Conservation (phyloP, 805 yeast genomes). For the Candida koratica region DNA sequence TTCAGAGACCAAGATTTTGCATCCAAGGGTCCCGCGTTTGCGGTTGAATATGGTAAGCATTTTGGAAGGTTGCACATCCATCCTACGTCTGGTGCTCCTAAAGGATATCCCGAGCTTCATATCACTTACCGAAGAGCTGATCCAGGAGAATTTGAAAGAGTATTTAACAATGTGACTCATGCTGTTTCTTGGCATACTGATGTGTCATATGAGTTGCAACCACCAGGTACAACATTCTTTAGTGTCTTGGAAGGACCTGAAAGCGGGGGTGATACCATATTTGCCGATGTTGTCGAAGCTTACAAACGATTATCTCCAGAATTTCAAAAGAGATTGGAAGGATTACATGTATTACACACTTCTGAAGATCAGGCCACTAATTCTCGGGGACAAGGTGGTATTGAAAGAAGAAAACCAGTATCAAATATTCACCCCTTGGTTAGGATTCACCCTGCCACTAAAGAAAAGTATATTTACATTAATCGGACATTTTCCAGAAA, state of each 20-base stretch:
- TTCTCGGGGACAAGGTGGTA: constrained; percentile 53
- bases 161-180: constrained; percentile 32
- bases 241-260: constrained; percentile 55
- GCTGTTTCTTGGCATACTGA: constrained; percentile 66
- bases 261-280: constrained; percentile 76
- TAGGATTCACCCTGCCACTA: constrained; percentile 69
- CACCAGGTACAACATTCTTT: constrained; percentile 69
- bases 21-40: constrained; percentile 44
- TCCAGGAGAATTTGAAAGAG: constrained; percentile 33
- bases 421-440: constrained; percentile 66
- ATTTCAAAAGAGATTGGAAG: constrained; percentile 54
- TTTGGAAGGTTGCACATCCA: constrained; percentile 73
- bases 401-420: constrained; percentile 66
- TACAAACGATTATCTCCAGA: constrained; percentile 67
- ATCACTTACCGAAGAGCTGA: constrained; percentile 52
- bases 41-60: constrained; percentile 53
- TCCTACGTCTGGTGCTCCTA: constrained; percentile 71
- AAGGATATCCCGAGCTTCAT: constrained; percentile 60
- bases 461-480: constrained; percentile 53
- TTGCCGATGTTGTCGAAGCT: constrained; percentile 68
- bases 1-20: constrained; percentile 67
- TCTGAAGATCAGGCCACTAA: constrained; percentile 66
- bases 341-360: constrained; percentile 65
- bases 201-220: constrained; percentile 68
- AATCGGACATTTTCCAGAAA: constrained; percentile 61